A percentile compares a stretch with the other conserved stretches of the same genome.
phyloP scores from a whole-genome alignment of 495 filamentous ascomycete species.

The Aspergillus homomorphus region DNA sequence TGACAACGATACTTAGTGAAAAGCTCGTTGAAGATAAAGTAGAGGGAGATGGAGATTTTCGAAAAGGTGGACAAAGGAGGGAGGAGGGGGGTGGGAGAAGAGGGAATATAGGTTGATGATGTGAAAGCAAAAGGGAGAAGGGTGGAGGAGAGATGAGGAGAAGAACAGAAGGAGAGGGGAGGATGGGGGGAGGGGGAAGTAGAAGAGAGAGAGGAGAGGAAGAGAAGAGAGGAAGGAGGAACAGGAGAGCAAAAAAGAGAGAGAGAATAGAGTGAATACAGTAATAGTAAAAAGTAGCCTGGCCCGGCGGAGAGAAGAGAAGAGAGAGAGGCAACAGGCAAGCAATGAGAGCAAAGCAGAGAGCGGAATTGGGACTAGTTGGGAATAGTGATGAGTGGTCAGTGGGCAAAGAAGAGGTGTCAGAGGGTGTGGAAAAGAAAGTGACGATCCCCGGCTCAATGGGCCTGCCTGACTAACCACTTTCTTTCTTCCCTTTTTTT shows the following conservation, averaged over 20 bases:
- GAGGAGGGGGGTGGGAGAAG: conserved; percentile 19
- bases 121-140: conserved; percentile 22
- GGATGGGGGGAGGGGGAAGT: conserved; percentile 11
- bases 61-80: conserved; percentile 16
- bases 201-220: conserved; percentile 8
- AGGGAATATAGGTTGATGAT: conserved; percentile 19
- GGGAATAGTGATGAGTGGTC: conserved; percentile 1
- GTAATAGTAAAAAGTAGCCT: conserved; percentile 9
- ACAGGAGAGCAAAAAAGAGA: too few relatives aligned
- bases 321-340: conserved; percentile 7
- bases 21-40: conserved; percentile 42
- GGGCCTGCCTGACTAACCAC: background rate
- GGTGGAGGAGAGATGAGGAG: conserved; percentile 18
- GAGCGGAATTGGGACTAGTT: conserved; percentile 3
- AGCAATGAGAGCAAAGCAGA: conserved; percentile 6
- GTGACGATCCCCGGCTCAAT: conserved; percentile 6
- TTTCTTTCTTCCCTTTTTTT: background rate
- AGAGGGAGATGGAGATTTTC: background rate
- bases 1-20: conserved; percentile 53
- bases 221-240: conserved; percentile 9
- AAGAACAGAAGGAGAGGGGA: conserved; percentile 9
- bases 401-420: conserved; percentile 11
- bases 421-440: conserved; percentile 7
- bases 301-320: conserved; percentile 4
- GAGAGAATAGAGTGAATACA: too few relatives aligned